Evolutionary conservation across 108 stramenopile genomes (phyloP).

Genomic region (Epipyxis sp.): DNA sequence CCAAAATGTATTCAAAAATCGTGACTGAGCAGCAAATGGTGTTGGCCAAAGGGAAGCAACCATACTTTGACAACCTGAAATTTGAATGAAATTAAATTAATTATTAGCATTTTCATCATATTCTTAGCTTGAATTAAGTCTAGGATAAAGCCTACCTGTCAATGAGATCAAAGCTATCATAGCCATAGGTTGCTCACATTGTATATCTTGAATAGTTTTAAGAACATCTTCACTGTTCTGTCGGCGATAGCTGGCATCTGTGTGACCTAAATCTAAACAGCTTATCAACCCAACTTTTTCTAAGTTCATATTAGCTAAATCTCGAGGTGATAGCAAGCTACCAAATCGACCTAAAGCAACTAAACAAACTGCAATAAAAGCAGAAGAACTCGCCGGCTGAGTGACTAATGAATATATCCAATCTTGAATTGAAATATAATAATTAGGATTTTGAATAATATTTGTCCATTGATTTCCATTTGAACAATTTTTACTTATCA

Average conservation of each 20-base stretch:
- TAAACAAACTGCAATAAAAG: not conserved
- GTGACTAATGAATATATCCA: not conserved
- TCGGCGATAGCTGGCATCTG: not conserved
- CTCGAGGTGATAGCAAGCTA: not conserved
- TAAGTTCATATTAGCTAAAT: not conserved
- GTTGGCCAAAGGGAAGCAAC: too few species aligned
- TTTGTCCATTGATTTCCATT: not conserved
- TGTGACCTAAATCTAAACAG: not conserved
- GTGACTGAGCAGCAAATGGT: too few species aligned
- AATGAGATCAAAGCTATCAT: constrained; percentile 1
- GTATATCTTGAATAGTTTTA: not conserved
- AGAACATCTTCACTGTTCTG: not conserved
- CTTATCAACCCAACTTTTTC: not conserved
- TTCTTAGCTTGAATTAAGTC: too few species aligned
- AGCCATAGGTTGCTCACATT: not conserved
- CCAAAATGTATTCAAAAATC: too few species aligned
- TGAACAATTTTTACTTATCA: not conserved
- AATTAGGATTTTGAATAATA: not conserved
- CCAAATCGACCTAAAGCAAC: not conserved
- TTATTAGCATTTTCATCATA: too few species aligned
- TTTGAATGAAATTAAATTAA: too few species aligned
- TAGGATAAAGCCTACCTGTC: too few species aligned
- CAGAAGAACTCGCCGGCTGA: not conserved
- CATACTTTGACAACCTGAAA: too few species aligned
- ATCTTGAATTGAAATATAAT: not conserved